phyloP scores from a whole-genome alignment of 768 basidiomycete genomes.

The Calocybe gangraenosa region DNA sequence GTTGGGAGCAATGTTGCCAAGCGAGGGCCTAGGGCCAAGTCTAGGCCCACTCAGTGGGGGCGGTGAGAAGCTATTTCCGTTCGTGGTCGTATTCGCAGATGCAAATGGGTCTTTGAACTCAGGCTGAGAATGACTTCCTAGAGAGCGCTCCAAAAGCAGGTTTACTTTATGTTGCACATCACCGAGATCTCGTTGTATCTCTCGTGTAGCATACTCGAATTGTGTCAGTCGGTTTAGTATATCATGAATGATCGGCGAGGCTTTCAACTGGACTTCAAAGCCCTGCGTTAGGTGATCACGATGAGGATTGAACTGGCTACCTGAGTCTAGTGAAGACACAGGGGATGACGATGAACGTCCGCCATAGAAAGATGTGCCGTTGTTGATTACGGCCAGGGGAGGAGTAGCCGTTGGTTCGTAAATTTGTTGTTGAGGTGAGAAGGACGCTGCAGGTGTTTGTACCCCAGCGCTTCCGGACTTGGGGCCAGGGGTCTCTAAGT shows the following conservation, averaged over 20 bases:
- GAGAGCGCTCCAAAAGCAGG: constrained; percentile 64
- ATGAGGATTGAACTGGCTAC: constrained; percentile 53
- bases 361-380: constrained; percentile 37
- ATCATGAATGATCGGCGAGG: constrained; percentile 72
- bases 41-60: constrained; percentile 42
- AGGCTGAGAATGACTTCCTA: constrained; percentile 46
- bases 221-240: constrained; percentile 70
- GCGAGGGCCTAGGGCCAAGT: constrained; percentile 55
- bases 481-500: constrained; percentile 31
- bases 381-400: constrained; percentile 34
- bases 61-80: constrained; percentile 29
- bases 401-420: constrained; percentile 41
- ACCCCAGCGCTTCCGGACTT: constrained; percentile 17
- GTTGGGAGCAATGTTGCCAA: constrained; percentile 69
- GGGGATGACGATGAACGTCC: constrained; percentile 66
- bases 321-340: constrained; percentile 74
- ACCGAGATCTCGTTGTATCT: constrained; percentile 69
- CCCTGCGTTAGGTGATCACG: constrained; percentile 40
- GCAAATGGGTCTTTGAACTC: constrained; percentile 86
- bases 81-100: constrained; percentile 31
- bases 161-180: constrained; percentile 79
- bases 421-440: constrained; percentile 36
- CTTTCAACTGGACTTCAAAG: constrained; percentile 72
- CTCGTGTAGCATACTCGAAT: constrained; percentile 64
- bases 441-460: constrained; percentile 22